These are phyloP conservation scores for Sporothrix pallida DNA, from an alignment of 2,329 filamentous ascomycete genomes.

Conservation along the genomic window DNA sequence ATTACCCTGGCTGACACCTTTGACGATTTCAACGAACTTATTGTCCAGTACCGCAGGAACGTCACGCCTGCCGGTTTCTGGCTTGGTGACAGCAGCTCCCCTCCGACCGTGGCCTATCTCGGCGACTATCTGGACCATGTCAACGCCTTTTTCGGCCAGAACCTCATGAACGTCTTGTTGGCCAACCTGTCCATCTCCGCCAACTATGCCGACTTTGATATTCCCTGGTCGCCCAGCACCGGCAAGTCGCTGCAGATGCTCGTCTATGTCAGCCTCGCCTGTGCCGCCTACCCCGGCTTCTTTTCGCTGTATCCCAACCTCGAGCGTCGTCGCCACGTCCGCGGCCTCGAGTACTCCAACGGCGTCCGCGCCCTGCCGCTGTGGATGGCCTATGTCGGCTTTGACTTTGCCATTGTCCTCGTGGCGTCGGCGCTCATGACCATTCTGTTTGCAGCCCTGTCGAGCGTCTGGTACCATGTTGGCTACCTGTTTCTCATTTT, in stretches of 20 bases:
- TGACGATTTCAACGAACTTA: conserved; percentile 69
- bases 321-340: conserved; percentile 78
- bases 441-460: conserved; percentile 70
- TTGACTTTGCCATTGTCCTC: conserved; percentile 79
- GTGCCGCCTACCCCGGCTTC: conserved; percentile 81
- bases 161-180: conserved; percentile 69
- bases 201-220: conserved; percentile 75
- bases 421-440: conserved; percentile 68
- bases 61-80: conserved; percentile 82
- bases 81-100: conserved; percentile 64
- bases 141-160: conserved; percentile 67
- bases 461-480: conserved; percentile 74
- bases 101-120: conserved; percentile 73
- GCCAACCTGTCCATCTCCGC: conserved; percentile 72
- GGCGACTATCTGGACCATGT: conserved; percentile 64
- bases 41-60: conserved; percentile 67
- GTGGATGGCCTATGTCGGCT: conserved; percentile 81
- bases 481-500: conserved; percentile 84
- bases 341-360: conserved; percentile 88
- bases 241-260: conserved; percentile 79
- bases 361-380: conserved; percentile 81
- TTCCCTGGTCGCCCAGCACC: conserved; percentile 70
- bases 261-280: conserved; percentile 79
- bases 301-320: conserved; percentile 88
- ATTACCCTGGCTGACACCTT: conserved; percentile 66